Percentiles rank a stretch among this genome's conserved stretches.
phyloP scores from a whole-genome alignment of 78 protist species.

The Isochrysis galbana region DNA sequence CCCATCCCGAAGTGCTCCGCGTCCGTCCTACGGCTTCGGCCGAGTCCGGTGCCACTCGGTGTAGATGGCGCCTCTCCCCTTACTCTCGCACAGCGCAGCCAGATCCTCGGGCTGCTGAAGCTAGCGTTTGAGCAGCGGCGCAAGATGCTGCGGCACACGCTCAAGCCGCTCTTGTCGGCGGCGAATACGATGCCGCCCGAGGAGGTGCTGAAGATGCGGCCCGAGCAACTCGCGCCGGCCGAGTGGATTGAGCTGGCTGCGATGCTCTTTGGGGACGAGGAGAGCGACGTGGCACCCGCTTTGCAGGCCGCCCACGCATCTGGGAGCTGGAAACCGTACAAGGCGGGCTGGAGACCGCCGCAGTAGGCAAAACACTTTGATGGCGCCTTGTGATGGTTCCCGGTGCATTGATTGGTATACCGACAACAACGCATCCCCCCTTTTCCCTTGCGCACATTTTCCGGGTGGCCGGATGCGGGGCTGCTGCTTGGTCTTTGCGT shows the following conservation, averaged over 20 bases:
- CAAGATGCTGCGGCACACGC: conserved; percentile 31
- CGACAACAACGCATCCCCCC: no score
- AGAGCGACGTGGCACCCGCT: not conserved
- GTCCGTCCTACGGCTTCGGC: not conserved
- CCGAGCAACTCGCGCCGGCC: conserved; percentile 18
- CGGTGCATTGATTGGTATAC: no score
- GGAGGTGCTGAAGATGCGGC: not conserved
- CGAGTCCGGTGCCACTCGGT: not conserved
- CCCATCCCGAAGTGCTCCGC: not conserved
- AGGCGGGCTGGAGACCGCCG: conserved; percentile 21
- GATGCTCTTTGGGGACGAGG: not conserved
- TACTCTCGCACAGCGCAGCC: not conserved
- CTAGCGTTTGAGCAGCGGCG: conserved; percentile 22
- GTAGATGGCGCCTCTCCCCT: not conserved
- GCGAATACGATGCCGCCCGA: not conserved
- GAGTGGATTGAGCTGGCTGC: conserved; percentile 10
- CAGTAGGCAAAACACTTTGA: no score
- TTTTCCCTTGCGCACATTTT: no score
- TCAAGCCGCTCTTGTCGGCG: not conserved
- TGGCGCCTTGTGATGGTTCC: no score
- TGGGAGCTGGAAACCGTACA: not conserved
- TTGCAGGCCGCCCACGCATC: not conserved
- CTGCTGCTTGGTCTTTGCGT: no score
- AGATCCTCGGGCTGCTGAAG: not conserved
- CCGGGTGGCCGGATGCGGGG: no score